Percentiles rank a stretch among this genome's conserved stretches.
Conservation (phyloP, 306 rosid genomes). For the Citrullus amarus region DNA sequence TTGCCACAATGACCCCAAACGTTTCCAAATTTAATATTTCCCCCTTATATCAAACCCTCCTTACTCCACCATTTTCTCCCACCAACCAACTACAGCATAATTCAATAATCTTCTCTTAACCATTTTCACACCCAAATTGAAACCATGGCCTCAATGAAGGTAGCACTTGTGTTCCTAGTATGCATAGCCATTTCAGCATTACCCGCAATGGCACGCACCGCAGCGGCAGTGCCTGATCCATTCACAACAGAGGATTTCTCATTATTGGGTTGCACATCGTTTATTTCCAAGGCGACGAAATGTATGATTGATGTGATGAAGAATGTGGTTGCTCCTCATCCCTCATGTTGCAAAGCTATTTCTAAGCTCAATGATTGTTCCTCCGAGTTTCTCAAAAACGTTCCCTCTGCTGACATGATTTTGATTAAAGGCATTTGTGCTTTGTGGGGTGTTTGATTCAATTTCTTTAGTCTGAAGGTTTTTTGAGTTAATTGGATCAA, state of each 20-base stretch:
- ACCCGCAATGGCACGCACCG: not conserved
- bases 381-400: not conserved
- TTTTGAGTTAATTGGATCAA: not conserved
- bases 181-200: not conserved
- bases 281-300: not conserved
- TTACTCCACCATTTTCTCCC: too few species aligned
- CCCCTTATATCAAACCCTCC: too few species aligned
- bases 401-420: not conserved
- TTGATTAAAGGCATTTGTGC: not conserved
- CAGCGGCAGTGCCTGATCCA: not conserved
- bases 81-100: too few species aligned
- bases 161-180: not conserved
- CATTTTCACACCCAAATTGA: too few species aligned
- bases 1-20: too few species aligned
- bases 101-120: too few species aligned
- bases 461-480: not conserved
- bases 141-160: not conserved
- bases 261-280: not conserved
- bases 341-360: not conserved
- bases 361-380: not conserved
- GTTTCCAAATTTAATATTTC: too few species aligned
- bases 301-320: not conserved
- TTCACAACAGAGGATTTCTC: not conserved
- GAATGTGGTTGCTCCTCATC: not conserved
- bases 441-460: not conserved